Conservation (phyloP, 225 moss, liverwort and hornwort genomes). For the Physcomitrellopsis africana region DNA sequence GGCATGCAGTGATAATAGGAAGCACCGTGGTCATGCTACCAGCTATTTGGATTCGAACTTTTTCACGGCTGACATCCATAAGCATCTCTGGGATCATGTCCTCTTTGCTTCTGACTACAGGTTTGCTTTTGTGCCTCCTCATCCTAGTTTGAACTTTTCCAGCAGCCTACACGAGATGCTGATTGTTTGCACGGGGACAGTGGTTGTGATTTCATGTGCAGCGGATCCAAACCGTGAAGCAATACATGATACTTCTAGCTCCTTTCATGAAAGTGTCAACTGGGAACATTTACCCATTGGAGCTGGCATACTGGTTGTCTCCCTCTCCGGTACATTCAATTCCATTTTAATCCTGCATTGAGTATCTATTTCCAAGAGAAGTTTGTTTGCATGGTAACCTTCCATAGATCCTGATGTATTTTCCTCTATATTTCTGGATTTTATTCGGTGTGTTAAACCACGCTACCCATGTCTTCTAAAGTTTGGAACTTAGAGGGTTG, state of each 20-base stretch:
- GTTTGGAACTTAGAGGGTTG: background rate
- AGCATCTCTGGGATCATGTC: conserved; percentile 85
- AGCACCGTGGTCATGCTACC: conserved; percentile 77
- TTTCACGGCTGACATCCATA: conserved; percentile 84
- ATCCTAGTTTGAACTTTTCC: background rate
- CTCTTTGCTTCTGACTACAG: conserved; percentile 74
- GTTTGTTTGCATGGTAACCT: conserved; percentile 19
- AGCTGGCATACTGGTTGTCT: conserved; percentile 82
- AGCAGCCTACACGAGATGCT: conserved; percentile 14
- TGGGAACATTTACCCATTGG: conserved; percentile 81
- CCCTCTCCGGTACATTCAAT: conserved; percentile 70
- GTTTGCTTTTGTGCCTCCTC: conserved; percentile 37
- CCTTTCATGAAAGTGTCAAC: conserved; percentile 57
- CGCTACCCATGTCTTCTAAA: background rate
- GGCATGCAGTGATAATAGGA: conserved; percentile 68
- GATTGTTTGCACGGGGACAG: conserved; percentile 44
- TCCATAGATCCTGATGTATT: conserved; percentile 12
- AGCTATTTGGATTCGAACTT: conserved; percentile 81
- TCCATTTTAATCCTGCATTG: conserved; percentile 11
- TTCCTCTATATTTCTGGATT: conserved; percentile 1
- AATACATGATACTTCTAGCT: conserved; percentile 60
- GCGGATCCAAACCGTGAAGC: conserved; percentile 76
- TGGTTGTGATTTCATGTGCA: conserved; percentile 72
- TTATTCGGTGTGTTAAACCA: background rate
- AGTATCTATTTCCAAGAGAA: background rate